A percentile compares a stretch with the other conserved stretches of the same genome.
These are phyloP conservation scores for Cnidoscolus chayamansa DNA, from an alignment of 441 rosid species.

Conservation along the genomic window DNA sequence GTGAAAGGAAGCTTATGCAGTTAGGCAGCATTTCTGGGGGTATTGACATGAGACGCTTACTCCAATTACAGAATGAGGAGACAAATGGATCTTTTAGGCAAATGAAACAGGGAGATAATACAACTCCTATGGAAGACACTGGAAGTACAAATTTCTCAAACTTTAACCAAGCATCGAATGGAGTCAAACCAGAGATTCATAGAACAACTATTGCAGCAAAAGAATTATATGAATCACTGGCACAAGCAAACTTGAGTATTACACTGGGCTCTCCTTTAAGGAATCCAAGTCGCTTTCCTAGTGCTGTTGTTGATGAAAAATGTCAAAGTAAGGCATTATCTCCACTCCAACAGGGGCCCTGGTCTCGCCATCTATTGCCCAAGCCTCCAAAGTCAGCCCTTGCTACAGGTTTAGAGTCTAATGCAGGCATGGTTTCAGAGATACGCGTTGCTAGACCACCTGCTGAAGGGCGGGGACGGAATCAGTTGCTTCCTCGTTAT, in stretches of 20 bases:
- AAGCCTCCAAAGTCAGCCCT: conserved; percentile 54
- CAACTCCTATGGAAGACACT: conserved; percentile 39
- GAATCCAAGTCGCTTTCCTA: conserved; percentile 43
- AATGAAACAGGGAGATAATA: conserved; percentile 47
- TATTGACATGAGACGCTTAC: conserved; percentile 45
- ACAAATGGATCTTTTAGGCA: conserved; percentile 34
- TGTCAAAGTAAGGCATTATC: conserved; percentile 47
- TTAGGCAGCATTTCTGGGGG: conserved; percentile 39
- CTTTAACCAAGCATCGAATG: conserved; percentile 34
- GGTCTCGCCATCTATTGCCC: conserved; percentile 65
- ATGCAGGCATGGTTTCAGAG: conserved; percentile 43
- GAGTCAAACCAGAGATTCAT: conserved; percentile 34
- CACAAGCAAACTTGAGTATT: conserved; percentile 66
- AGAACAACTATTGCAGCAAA: conserved; percentile 42
- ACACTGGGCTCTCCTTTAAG: conserved; percentile 50
- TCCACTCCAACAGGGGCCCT: conserved; percentile 53
- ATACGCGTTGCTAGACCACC: conserved; percentile 81
- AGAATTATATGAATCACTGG: conserved; percentile 54
- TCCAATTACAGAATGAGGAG: conserved; percentile 47
- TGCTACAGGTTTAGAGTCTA: conserved; percentile 39
- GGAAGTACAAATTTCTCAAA: conserved; percentile 34
- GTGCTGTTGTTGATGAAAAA: conserved; percentile 47
- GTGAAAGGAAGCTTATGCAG: conserved; percentile 47
- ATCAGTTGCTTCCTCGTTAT: conserved; percentile 91
- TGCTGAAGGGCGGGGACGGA: conserved; percentile 86